Evolutionary conservation across 139 green algal genomes (phyloP).

Genomic region (Gonium pectorale): DNA sequence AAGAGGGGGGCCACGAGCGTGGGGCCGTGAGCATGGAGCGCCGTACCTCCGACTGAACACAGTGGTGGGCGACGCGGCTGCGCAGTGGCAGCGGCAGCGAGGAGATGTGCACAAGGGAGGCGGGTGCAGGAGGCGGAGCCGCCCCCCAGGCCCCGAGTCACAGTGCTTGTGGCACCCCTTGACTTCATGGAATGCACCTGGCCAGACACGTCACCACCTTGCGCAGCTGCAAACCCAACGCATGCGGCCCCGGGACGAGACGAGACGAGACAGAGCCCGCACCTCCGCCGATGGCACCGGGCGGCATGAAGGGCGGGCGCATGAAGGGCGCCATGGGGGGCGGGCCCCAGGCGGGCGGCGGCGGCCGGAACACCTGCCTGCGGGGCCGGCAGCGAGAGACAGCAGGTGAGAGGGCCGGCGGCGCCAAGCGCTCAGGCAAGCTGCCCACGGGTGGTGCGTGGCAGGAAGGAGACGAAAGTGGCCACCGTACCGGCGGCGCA

Average conservation of each 20-base stretch:
- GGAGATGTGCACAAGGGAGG: background rate
- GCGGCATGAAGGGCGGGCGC: slow-evolving; percentile 20
- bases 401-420: no score
- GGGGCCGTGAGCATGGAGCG: no score
- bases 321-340: slow-evolving; percentile 11
- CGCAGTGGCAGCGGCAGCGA: no score
- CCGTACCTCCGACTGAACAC: no score
- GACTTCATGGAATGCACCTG: background rate
- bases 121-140: background rate
- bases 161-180: background rate
- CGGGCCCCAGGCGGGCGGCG: background rate
- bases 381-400: background rate
- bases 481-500: no score
- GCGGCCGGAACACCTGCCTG: slow-evolving; percentile 9
- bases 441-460: no score
- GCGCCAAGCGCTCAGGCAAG: no score
- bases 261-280: no score
- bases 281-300: slow-evolving; percentile 28
- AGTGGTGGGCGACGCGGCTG: no score
- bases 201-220: background rate
- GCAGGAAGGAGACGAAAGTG: no score
- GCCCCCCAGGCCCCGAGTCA: background rate
- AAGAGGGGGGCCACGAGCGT: background rate
- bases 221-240: background rate
- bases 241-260: background rate